These are phyloP conservation scores for Jacaranda mimosifolia DNA, from an alignment of 257 asterid genomes.

Conservation along the genomic window DNA sequence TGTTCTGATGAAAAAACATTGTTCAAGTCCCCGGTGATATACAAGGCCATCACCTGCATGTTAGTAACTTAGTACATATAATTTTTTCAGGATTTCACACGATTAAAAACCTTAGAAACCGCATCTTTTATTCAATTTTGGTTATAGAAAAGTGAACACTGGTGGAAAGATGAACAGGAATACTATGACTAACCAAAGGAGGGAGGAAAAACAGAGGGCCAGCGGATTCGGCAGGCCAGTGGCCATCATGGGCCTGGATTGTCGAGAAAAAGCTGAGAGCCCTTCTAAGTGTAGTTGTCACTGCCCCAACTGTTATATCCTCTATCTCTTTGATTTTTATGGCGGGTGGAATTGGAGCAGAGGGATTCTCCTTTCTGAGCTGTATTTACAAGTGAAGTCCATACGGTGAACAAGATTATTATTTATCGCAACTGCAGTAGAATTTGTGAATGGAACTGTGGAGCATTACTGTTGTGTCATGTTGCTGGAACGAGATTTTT, in stretches of 20 bases:
- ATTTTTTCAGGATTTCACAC: background rate
- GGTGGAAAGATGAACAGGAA: background rate
- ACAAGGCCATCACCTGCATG: background rate
- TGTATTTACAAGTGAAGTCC: background rate
- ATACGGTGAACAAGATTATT: background rate
- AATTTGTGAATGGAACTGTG: background rate
- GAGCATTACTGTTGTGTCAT: background rate
- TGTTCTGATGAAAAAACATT: background rate
- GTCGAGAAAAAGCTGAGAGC: slow-evolving; percentile 44
- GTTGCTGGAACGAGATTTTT: background rate
- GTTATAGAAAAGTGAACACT: background rate
- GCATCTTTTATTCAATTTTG: no score
- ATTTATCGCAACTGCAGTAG: background rate
- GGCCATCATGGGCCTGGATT: slow-evolving; percentile 63
- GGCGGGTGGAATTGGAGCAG: slow-evolving; percentile 18
- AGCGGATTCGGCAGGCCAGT: slow-evolving; percentile 66
- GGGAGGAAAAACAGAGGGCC: slow-evolving; percentile 60
- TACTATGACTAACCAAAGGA: slow-evolving; percentile 35
- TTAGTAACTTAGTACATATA: background rate
- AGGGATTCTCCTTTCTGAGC: slow-evolving; percentile 51
- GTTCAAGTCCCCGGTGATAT: background rate
- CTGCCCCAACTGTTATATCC: slow-evolving; percentile 42
- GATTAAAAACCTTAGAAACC: background rate
- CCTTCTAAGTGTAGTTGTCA: slow-evolving; percentile 36
- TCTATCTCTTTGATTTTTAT: slow-evolving; percentile 34